Evolutionary conservation across 768 basidiomycete genomes (phyloP).

Genomic region (Auriscalpium microsporum): DNA sequence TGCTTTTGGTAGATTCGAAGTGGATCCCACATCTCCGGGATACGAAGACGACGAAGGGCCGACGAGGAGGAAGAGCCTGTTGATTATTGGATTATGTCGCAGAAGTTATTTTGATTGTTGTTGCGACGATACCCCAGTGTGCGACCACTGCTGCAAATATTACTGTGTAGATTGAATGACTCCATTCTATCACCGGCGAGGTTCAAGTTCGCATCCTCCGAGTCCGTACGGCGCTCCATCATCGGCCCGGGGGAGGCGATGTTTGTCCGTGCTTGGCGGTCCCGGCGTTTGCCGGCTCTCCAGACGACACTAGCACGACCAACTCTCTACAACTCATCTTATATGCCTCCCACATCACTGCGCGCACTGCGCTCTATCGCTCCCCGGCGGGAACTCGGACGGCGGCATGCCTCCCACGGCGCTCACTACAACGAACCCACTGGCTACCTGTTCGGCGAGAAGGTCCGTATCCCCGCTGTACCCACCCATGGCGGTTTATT

Average conservation of each 20-base stretch:
- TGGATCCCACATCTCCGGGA: constrained; percentile 47
- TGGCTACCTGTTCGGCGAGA: constrained; percentile 84
- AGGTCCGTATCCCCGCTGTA: constrained; percentile 40
- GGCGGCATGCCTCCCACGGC: constrained; percentile 62
- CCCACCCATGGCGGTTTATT: not conserved
- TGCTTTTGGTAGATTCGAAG: constrained; percentile 34
- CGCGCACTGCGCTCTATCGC: constrained; percentile 7
- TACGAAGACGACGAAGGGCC: constrained; percentile 22
- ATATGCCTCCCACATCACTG: constrained; percentile 8
- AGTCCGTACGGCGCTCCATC: no score
- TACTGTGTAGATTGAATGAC: no score
- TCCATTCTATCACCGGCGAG: no score
- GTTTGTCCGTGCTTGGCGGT: constrained; percentile 5
- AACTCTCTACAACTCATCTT: not conserved
- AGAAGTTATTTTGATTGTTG: constrained; percentile 5
- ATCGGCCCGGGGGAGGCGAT: not conserved
- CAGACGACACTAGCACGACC: not conserved
- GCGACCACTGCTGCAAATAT: no score
- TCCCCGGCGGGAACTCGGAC: constrained; percentile 23
- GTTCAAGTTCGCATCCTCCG: no score
- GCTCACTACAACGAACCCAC: constrained; percentile 86
- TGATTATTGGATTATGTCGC: constrained; percentile 35
- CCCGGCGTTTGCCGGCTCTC: not conserved
- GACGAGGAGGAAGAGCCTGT: constrained; percentile 23
- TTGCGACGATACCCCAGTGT: no score